Base-by-base conservation (phyloP, 768 basidiomycete genomes). In the Boletus reticulatus region DNA sequence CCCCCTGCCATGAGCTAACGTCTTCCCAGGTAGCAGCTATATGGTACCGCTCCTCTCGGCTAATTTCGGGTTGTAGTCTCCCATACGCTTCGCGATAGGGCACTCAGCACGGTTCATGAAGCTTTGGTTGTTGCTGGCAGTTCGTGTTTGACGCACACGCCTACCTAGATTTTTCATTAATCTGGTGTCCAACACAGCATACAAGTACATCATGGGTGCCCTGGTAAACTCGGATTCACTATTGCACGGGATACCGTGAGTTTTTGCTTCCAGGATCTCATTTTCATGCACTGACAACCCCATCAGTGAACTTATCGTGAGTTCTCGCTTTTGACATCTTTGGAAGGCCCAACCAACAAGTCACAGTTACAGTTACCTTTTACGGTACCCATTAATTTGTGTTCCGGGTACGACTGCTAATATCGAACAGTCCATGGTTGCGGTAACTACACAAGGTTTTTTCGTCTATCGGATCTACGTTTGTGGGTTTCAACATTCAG, bases 401-500 rank as follows among this genome's bases (percentile, higher is more conserved):
- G 6, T 27, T 2, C 6, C 2, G 4, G 7, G 16, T 17, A 37
- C 0, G 12, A 37, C 13, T 31, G 11, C 32, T 63, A 3, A 62
- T 32, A n/a, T 11, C 20, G 19, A 24, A 4, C 34, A 64, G 62
- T 6, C 0, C 13, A 12, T 53, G 4, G 38, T 51, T 43, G 58
- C 58, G 42, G 5, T 44, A 39, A 11, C 19, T 4, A 47, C 53
- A 2, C 61, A 63, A 10, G 53, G 50, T 7, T 63, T 50, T 42
- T 60, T 63, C 24, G 29, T 60, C 19, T 16, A 60, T 27, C 50
- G 62, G 17, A 50, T 63, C 12, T 63, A 64, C 16, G 0, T 49
- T 17, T 53, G 62, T 64, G 12, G 16, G 52, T 53, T 1, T 39
- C 0, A 17, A 14, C 7, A 6, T 10, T 19, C 1, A 5, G 2